Conservation (phyloP, 768 basidiomycete genomes). For the Suillus bovinus region DNA sequence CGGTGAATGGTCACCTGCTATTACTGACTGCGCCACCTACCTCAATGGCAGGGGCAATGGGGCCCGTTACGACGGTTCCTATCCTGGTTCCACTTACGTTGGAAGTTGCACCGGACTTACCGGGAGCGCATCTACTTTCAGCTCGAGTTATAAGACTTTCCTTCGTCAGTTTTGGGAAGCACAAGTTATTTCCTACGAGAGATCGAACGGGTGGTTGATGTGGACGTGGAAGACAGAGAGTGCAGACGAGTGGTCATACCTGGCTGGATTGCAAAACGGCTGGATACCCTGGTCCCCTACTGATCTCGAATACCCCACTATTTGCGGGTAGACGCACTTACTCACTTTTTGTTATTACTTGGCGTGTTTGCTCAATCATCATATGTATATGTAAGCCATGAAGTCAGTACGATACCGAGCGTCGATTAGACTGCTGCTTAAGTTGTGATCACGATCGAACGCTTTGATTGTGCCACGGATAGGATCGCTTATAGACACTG, state of each 20-base stretch:
- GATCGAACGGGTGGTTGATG: conserved; percentile 71
- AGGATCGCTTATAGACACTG: not conserved
- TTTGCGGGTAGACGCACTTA: conserved; percentile 45
- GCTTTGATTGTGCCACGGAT: not conserved
- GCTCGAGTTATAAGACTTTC: conserved; percentile 76
- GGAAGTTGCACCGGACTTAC: conserved; percentile 77
- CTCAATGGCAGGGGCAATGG: conserved; percentile 82
- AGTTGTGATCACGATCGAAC: not conserved
- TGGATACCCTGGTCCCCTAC: conserved; percentile 78
- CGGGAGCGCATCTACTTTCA: conserved; percentile 75
- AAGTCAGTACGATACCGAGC: not conserved
- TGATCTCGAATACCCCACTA: conserved; percentile 53
- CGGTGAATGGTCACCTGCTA: conserved; percentile 84
- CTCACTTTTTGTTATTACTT: too few species aligned
- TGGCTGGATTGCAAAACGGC: conserved; percentile 73
- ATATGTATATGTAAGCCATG: not conserved
- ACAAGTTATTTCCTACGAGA: conserved; percentile 73
- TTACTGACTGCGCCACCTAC: conserved; percentile 60
- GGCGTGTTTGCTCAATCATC: not conserved
- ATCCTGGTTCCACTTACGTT: conserved; percentile 59
- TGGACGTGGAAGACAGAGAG: conserved; percentile 87
- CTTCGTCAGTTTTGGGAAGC: conserved; percentile 84
- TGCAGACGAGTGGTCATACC: conserved; percentile 90
- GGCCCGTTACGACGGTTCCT: conserved; percentile 64
- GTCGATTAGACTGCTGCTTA: not conserved